Percentiles rank a stretch among this genome's conserved stretches.
phyloP scores from a whole-genome alignment of 768 basidiomycete species.

The Strobilomyces echinocephalus region DNA sequence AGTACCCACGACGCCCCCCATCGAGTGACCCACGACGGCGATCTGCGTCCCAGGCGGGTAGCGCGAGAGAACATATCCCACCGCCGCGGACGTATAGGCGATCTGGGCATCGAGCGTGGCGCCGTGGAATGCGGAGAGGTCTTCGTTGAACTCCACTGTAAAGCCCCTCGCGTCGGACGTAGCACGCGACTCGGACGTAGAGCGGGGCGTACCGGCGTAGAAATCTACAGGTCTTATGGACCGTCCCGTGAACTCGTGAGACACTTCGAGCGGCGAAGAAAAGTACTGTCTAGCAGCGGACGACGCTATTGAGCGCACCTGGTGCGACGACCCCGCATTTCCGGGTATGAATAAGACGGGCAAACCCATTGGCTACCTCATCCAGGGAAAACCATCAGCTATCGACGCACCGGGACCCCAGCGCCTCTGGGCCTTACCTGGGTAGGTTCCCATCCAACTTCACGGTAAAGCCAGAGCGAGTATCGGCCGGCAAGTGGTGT shows the following conservation, averaged over 20 bases:
- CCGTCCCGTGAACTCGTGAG: slow-evolving; percentile 48
- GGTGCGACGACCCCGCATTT: slow-evolving; percentile 91
- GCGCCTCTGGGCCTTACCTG: slow-evolving; percentile 39
- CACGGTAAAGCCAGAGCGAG: slow-evolving; percentile 87
- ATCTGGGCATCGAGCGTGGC: slow-evolving; percentile 82
- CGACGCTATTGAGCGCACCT: slow-evolving; percentile 92
- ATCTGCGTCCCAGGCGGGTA: slow-evolving; percentile 65
- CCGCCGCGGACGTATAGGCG: slow-evolving; percentile 62
- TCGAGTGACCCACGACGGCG: slow-evolving; percentile 87
- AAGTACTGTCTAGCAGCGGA: slow-evolving; percentile 82
- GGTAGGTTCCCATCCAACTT: slow-evolving; percentile 73
- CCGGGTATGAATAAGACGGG: slow-evolving; percentile 98
- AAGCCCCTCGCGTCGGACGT: not conserved
- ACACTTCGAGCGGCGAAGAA: slow-evolving; percentile 50
- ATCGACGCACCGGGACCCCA: not conserved
- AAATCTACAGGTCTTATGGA: slow-evolving; percentile 66
- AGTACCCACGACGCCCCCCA: slow-evolving; percentile 92
- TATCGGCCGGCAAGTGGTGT: slow-evolving; percentile 71
- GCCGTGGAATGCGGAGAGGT: slow-evolving; percentile 92
- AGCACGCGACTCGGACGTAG: not conserved
- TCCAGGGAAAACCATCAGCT: slow-evolving; percentile 2
- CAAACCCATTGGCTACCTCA: slow-evolving; percentile 40
- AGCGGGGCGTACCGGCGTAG: slow-evolving; percentile 61
- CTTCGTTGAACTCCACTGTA: slow-evolving; percentile 90
- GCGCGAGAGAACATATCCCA: slow-evolving; percentile 72